A percentile compares a stretch with the other conserved stretches of the same genome.
These are phyloP conservation scores for Podospora pseudoanserina DNA, from an alignment of 495 filamentous ascomycete genomes.

Conservation along the genomic window DNA sequence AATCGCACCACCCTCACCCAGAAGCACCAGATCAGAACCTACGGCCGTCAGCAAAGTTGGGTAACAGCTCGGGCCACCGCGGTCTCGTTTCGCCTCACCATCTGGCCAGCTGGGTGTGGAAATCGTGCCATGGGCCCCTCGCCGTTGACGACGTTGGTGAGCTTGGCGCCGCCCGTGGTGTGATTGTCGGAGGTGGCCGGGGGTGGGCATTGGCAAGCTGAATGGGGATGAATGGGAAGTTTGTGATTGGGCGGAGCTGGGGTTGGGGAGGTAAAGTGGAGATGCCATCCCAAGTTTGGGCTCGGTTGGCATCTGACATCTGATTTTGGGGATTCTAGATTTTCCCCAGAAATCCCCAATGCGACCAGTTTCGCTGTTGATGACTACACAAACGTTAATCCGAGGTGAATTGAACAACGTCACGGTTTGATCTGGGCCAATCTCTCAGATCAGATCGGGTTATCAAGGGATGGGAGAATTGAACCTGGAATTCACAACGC, in stretches of 20 bases:
- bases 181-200: slow-evolving; percentile 1
- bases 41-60: background rate
- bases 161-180: background rate
- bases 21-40: background rate
- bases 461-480: background rate
- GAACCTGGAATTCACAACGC: background rate
- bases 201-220: background rate
- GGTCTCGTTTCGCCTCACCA: background rate
- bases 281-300: background rate
- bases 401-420: background rate
- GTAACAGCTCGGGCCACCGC: background rate
- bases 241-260: background rate
- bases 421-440: background rate
- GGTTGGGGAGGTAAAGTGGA: background rate
- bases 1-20: background rate
- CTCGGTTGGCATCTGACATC: background rate
- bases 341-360: background rate
- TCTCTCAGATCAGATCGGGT: background rate
- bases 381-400: background rate
- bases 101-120: slow-evolving; percentile 5
- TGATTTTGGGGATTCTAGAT: background rate
- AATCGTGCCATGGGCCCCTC: background rate
- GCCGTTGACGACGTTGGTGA: background rate
- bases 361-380: background rate
- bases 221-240: background rate